phyloP scores from a whole-genome alignment of 2,329 filamentous ascomycete species.

The Xylariales sp. region DNA sequence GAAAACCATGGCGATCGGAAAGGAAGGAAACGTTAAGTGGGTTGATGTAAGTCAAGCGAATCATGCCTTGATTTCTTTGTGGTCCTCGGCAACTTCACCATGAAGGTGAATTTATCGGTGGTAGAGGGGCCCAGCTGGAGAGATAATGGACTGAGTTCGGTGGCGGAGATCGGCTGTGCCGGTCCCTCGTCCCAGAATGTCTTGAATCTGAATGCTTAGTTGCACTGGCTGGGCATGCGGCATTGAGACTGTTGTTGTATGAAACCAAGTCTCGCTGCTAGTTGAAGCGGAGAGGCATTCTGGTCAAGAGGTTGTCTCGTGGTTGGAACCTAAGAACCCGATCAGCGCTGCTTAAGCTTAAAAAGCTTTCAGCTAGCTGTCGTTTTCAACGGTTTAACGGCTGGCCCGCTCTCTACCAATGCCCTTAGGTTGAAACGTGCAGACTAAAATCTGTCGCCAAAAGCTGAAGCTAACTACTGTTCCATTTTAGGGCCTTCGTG shows the following conservation, averaged over 20 bases:
- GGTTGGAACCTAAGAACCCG: not conserved
- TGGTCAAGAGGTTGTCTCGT: too few species aligned
- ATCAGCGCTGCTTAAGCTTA: not conserved
- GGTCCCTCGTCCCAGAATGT: too few species aligned
- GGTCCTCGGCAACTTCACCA: not conserved
- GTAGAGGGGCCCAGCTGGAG: too few species aligned
- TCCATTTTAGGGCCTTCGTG: slow-evolving; percentile 45
- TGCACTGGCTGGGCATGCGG: not conserved
- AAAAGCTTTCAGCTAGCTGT: not conserved
- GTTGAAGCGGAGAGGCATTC: too few species aligned
- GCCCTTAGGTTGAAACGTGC: not conserved
- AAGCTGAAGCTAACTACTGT: slow-evolving; percentile 7
- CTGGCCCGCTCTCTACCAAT: not conserved
- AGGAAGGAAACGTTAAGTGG: slow-evolving; percentile 52
- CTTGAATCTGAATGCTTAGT: not conserved
- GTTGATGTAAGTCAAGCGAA: slow-evolving; percentile 46
- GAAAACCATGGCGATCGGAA: slow-evolving; percentile 38
- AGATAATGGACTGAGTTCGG: too few species aligned
- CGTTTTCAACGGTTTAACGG: not conserved
- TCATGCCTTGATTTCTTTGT: slow-evolving; percentile 42
- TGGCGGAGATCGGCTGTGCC: too few species aligned
- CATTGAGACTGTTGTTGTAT: too few species aligned
- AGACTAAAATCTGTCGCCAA: too few species aligned
- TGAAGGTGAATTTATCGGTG: not conserved
- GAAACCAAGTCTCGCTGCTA: too few species aligned